Evolutionary conservation across 106 monocot genomes (phyloP).

Genomic region (Alisma plantagoaquatica): DNA sequence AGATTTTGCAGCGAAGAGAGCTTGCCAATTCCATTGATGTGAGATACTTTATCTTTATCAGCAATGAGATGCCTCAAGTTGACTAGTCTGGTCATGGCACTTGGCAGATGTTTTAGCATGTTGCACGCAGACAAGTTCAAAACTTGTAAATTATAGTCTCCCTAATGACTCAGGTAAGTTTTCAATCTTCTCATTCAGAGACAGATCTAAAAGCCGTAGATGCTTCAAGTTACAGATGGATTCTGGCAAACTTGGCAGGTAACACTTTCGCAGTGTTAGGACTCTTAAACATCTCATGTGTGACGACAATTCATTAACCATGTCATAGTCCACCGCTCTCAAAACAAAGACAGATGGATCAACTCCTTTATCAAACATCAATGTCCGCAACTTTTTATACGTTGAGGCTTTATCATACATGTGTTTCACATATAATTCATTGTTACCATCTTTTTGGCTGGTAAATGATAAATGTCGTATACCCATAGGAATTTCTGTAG

Average conservation of each 20-base stretch:
- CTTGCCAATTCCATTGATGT: constrained; percentile 6
- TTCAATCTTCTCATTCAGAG: neutral
- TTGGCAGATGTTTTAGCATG: neutral
- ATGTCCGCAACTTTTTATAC: neutral
- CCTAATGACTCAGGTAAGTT: constrained; percentile 13
- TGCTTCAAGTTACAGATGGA: constrained; percentile 14
- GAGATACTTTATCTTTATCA: neutral
- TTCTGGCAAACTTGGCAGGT: neutral
- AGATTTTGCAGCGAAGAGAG: constrained; percentile 17
- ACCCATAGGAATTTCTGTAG: constrained; percentile 1
- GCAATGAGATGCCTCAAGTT: constrained; percentile 4
- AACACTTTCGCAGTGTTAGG: neutral
- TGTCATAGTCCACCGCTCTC: neutral
- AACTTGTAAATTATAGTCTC: constrained; percentile 13
- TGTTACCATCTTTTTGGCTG: too few relatives aligned
- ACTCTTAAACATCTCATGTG: constrained; percentile 12
- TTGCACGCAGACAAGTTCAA: neutral
- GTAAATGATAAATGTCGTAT: constrained; percentile 16
- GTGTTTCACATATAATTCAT: too few relatives aligned
- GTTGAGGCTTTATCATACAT: neutral
- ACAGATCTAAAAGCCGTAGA: constrained; percentile 5
- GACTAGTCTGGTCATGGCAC: neutral
- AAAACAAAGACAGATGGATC: constrained; percentile 2
- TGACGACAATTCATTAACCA: neutral
- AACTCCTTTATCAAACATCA: constrained; percentile 4